Evolutionary conservation across 441 rosid species (phyloP), one percentile per base, ranked within the genome.

Genomic region (Bocquillonia castaneifolia): DNA sequence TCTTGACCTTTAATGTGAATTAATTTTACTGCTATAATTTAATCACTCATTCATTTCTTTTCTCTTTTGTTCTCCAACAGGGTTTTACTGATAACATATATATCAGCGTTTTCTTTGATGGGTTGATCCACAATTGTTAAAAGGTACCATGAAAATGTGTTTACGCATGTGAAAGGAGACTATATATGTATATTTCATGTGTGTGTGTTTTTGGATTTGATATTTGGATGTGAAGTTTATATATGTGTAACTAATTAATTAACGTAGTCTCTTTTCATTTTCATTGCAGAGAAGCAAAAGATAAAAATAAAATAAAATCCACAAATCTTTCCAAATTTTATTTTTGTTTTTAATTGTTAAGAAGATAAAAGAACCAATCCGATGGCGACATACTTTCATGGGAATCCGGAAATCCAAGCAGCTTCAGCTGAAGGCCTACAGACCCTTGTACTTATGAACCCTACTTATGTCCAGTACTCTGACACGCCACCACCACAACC

Each of bases 361-460:
- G n/a, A n/a, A n/a, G n/a, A n/a, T n/a, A 57, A 71, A 34, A 6
- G n/a, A 25, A 37, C 55, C 32, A 42, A 39, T 57, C 59, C 59
- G 74, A 93, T 93, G 98, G 96, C 97, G 74, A 79, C 92, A 20
- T 93, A 86, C 84, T 93, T 79, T 74, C 89, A 88, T 74, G 95
- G 92, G 50, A 86, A 88, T 72, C 87, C 93, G 1, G 96, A 92
- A 34, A 78, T 87, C 51, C 91, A 89, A 44, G 83, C 83, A 28
- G 45, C 63, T 61, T 25, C 62, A 23, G 66, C 73, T 1, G 95
- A 89, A 68, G 97, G 92, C 17, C 80, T 93, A 8, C 98, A 93
- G 67, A 93, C 98, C 74, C 93, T 93, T 45, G 83, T 91, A 23
- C 90, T 93, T 68, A 93, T 93, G 97, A 93, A 93, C 84, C 97